Conservation (phyloP, 2,329 filamentous ascomycete genomes). For the Fusarium tanahbumbuense region DNA sequence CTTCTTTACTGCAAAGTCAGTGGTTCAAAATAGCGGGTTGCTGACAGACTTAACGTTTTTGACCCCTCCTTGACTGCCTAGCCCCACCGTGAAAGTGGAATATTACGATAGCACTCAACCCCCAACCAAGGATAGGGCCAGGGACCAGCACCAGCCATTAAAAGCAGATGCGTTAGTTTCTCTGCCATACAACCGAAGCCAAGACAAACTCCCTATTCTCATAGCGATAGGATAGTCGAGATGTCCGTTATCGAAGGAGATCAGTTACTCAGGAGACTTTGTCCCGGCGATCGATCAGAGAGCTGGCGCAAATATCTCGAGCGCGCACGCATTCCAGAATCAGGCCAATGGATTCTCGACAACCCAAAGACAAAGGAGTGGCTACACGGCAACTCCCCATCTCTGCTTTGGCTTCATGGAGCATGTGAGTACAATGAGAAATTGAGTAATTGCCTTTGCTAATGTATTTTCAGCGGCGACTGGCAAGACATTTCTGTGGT, state of each 20-base stretch:
- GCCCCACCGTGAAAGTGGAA: background rate
- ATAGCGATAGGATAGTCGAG: background rate
- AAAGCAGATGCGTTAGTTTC: background rate
- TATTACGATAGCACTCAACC: background rate
- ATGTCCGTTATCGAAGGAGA: background rate
- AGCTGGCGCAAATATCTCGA: background rate
- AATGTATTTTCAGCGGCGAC: background rate
- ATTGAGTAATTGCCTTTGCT: rapidly evolving
- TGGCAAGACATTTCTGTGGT: constrained; percentile 20
- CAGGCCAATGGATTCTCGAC: constrained; percentile 1
- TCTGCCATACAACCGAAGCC: background rate
- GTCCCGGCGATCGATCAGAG: constrained; percentile 12
- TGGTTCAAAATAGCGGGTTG: background rate
- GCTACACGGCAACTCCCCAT: rapidly evolving
- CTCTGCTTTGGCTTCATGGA: constrained; percentile 18
- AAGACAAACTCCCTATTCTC: too few relatives aligned
- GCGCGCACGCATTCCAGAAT: background rate
- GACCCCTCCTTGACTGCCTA: background rate
- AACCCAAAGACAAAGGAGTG: background rate
- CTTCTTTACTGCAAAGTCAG: rapidly evolving
- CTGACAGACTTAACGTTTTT: background rate
- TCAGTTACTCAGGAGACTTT: background rate
- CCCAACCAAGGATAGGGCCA: background rate
- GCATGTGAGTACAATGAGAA: background rate
- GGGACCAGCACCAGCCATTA: background rate